These are phyloP conservation scores for Lentinus brumalis DNA, from an alignment of 768 basidiomycete genomes.

Conservation along the genomic window DNA sequence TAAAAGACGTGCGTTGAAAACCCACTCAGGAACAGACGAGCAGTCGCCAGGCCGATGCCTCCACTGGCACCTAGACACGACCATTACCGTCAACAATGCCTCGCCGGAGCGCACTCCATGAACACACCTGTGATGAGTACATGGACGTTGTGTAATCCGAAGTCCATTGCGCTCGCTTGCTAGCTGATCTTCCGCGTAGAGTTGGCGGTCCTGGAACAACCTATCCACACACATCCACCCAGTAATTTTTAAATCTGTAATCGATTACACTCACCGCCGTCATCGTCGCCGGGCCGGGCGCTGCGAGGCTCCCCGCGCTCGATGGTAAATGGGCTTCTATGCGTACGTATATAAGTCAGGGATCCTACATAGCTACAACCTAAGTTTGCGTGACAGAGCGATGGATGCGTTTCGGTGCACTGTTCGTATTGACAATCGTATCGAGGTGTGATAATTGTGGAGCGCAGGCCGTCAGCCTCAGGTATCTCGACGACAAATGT, in stretches of 20 bases:
- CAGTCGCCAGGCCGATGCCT: conserved; percentile 71
- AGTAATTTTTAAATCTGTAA: too few relatives aligned
- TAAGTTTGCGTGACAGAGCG: not conserved
- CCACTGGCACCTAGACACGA: conserved; percentile 62
- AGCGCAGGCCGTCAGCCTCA: not conserved
- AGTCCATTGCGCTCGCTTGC: conserved; percentile 43
- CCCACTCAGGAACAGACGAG: conserved; percentile 56
- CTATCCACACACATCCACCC: too few relatives aligned
- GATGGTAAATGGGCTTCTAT: not conserved
- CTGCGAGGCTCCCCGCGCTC: not conserved
- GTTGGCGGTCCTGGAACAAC: not conserved
- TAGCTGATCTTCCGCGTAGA: not conserved
- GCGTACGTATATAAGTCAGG: not conserved
- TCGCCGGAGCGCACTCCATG: not conserved
- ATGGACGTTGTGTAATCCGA: conserved; percentile 60
- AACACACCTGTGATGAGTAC: conserved; percentile 66
- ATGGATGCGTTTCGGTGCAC: not conserved
- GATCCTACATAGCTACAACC: not conserved
- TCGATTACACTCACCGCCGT: not conserved
- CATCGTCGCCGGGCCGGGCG: not conserved
- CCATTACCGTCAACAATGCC: too few relatives aligned
- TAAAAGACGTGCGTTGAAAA: not conserved
- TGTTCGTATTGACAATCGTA: not conserved
- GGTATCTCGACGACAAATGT: conserved; percentile 2
- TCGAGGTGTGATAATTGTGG: not conserved